Conservation (phyloP, 2,329 filamentous ascomycete species). For the Nigrograna mackinnonii region DNA sequence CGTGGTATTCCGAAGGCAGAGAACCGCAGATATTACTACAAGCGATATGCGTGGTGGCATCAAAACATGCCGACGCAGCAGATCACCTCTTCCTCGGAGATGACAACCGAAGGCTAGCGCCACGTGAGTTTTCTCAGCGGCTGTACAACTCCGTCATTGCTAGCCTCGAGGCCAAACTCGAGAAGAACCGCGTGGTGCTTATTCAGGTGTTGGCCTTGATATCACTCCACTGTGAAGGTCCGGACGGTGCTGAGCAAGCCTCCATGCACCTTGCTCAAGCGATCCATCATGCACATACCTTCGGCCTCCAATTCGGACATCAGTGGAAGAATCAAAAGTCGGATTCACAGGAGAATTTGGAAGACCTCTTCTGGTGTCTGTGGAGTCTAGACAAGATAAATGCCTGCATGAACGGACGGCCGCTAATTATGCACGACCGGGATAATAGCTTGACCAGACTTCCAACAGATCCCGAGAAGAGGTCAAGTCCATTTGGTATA, state of each 20-base stretch:
- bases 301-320: conserved; percentile 50
- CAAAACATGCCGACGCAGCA: conserved; percentile 49
- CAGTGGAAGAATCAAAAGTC: conserved; percentile 43
- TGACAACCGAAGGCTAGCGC: conserved; percentile 35
- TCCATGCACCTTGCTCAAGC: conserved; percentile 52
- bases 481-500: conserved; percentile 52
- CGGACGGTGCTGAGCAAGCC: conserved; percentile 51
- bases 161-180: conserved; percentile 44
- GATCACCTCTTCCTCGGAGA: conserved; percentile 43
- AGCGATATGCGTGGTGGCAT: conserved; percentile 53
- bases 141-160: conserved; percentile 48
- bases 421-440: conserved; percentile 51
- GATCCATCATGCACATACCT: conserved; percentile 54
- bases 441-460: conserved; percentile 50
- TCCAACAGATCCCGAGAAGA: conserved; percentile 46
- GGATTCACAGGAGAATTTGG: conserved; percentile 42
- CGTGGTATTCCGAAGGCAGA: conserved; percentile 36
- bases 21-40: conserved; percentile 46
- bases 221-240: conserved; percentile 52
- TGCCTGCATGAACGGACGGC: conserved; percentile 51
- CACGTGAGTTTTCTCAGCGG: conserved; percentile 49
- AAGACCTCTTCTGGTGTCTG: conserved; percentile 54
- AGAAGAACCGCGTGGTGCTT: conserved; percentile 50
- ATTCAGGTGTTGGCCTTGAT: conserved; percentile 52
- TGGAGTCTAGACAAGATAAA: conserved; percentile 55